phyloP scores from a whole-genome alignment of 345 rosid genomes.

The sweet orange (Citrus sinensis) region DVS_A1.0 CM039166.1:19168501-19169000 shows the following conservation, averaged over 20 bases:
- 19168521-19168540: background rate
- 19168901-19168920: background rate
- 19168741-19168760: constrained; percentile 14
- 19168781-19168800: constrained; percentile 43
- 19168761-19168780: constrained; percentile 17
- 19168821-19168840: constrained; percentile 28
- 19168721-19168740: constrained; percentile 48
- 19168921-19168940: no score
- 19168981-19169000: background rate
- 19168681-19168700: constrained; percentile 68
- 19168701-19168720: constrained; percentile 63
- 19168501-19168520: background rate
- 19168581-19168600: background rate
- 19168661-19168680: constrained; percentile 40
- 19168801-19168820: constrained; percentile 55
- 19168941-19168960: no score
- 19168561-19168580: background rate
- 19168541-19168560: background rate
- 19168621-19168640: background rate
- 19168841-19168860: background rate
- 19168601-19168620: no score
- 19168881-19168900: background rate
- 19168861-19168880: background rate
- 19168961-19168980: no score
- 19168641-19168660: background rate